Evolutionary conservation across 768 basidiomycete genomes (phyloP), one percentile per base, ranked within the genome.

Genomic region (Phlegmacium glaucopus): DNA sequence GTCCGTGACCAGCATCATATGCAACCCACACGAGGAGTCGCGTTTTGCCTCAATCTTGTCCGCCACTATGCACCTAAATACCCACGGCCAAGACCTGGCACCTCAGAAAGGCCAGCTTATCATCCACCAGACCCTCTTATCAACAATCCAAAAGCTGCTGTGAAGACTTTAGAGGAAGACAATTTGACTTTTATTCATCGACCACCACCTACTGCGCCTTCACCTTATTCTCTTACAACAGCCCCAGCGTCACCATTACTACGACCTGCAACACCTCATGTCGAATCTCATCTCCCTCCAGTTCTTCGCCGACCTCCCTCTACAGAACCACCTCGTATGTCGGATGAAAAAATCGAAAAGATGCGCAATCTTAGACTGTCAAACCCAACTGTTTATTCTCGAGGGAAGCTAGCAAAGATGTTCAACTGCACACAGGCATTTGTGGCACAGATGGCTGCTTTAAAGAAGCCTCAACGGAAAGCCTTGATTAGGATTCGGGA

Each of bases 171-270:
- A 16, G 64, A 69, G 6, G 78, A 77, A 52, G 76, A 78, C 47
- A 70, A 76, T 49, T 64, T 90, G 46, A 87, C 87, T 0, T 92
- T 92, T 62, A 83, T 92, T 48, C 87, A 89, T 62, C 83, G 90
- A 36, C 87, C 87, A n/a, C 90, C 90, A 0, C 87, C 90, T 1
- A 80, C 85, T 9, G 78, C 83, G 9, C 85, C 86, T 8, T 75
- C 88, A 13, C 88, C 89, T 3, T 70, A 74, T 49, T 93, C 90
- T 15, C 77, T 82, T 47, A 83, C 80, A 5, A 80, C 80, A 5
- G 71, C 76, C 8, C 90, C 90, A 9, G 66, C 77, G 6, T 93
- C 90, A 0, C 87, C 90, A 0, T 72, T 92, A 4, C 75, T 92
- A 12, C 70, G 70, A 0, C 66, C 77, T 11, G 59, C 68, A 6